A percentile compares a stretch with the other conserved stretches of the same genome.
Evolutionary conservation across 2,329 filamentous ascomycete species (phyloP).

Genomic region (Sporothrix sp.): DNA sequence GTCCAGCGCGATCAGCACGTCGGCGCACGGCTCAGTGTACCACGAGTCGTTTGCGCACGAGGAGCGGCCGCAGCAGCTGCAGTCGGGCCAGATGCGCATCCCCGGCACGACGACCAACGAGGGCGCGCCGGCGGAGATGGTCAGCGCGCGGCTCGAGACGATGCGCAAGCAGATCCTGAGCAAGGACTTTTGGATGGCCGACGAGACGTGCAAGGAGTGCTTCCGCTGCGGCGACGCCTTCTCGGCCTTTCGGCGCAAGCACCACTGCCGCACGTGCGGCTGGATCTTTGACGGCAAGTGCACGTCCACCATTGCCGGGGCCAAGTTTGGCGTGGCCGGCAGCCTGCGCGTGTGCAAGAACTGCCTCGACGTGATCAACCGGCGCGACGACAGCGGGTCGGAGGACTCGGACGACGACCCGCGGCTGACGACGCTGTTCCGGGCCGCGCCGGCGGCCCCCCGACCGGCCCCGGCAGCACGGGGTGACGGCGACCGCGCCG

Average conservation of each 20-base stretch:
- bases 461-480: constrained; percentile 23
- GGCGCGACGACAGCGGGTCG: constrained; percentile 76
- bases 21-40: constrained; percentile 47
- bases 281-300: constrained; percentile 98
- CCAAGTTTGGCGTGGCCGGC: constrained; percentile 76
- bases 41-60: constrained; percentile 47
- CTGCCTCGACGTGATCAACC: constrained; percentile 83
- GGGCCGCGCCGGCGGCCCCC: constrained; percentile 40
- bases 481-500: constrained; percentile 32
- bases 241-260: constrained; percentile 87
- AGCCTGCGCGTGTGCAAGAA: constrained; percentile 85
- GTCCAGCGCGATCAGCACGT: constrained; percentile 47
- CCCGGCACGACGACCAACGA: constrained; percentile 48
- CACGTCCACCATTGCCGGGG: constrained; percentile 80
- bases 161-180: constrained; percentile 82
- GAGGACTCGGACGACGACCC: constrained; percentile 77
- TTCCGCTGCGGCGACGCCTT: constrained; percentile 87
- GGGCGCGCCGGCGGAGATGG: constrained; percentile 47
- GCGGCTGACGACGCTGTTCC: constrained; percentile 56
- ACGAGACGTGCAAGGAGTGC: constrained; percentile 95
- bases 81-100: constrained; percentile 40
- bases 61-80: constrained; percentile 34
- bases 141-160: constrained; percentile 54
- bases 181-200: constrained; percentile 98
- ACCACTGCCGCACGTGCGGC: constrained; percentile 93